Evolutionary conservation across 768 basidiomycete genomes (phyloP), one percentile per base, ranked within the genome.

Genomic region (Lyophyllum atratum): DNA sequence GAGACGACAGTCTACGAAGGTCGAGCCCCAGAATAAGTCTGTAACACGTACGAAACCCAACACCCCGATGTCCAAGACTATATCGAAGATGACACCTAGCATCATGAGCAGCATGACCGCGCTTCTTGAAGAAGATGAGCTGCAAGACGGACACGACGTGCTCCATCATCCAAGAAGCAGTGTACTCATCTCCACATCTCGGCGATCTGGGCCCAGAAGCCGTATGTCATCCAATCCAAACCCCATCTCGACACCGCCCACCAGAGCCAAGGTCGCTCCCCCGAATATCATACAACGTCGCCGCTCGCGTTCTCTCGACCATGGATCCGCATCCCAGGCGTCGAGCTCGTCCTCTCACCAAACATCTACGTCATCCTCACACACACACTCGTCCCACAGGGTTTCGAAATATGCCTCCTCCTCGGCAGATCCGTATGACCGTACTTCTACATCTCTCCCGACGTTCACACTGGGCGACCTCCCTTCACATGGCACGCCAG

Each of bases 401-500:
- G 52, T 44, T 21, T 51, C 54, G 21, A 58, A 62, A 55, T 63
- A 64, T 40, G 62, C 66, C 40, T 67, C 66, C n/a, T 65, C 64
- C 45, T 67, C 66, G 12, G 56, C 51, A 22, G 64, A 68, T 46
- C 67, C 65, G 11, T 65, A 59, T 43, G 62, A 64, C 15, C 58
- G 60, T 14, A 51, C 58, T 6, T 49, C 56, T 24, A 63, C 60
- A 6, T 66, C 66, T 6, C 61, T 63, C 22, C 61, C 66, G 19
- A 56, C 62, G n/a, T 66, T 68, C 62, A 65, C 64, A 29, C 56
- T 73, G 46, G 72, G 74, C 26, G 71, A 71, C 21, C 66, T 77
- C 2, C 79, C 81, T 7, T 83, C 82, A 17, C 75, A 77, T n/a
- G 85, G 83, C 1, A 86, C 83, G 1, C 83, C 77, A 51, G 85